Evolutionary conservation across 2,329 filamentous ascomycete genomes (phyloP), one percentile per base, ranked within the genome.

Genomic region (Talaromyces sp.): DNA sequence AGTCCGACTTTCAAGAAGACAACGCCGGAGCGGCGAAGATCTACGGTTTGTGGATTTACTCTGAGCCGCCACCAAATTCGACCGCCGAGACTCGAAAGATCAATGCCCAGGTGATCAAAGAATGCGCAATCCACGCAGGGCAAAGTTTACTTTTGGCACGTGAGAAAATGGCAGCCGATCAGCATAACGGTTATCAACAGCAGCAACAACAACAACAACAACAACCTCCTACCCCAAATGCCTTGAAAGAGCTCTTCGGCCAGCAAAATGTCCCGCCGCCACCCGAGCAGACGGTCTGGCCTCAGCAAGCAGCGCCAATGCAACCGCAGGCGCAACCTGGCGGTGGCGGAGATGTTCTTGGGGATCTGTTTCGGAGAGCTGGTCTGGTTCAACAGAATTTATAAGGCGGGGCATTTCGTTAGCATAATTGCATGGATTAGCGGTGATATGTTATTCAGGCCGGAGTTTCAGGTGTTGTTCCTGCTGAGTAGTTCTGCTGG

Each of bases 11-110:
- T 17, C 15, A 57, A 22, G 32, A 25, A 30, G 60, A 36, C 22
- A 32, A 32, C 22, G 17, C n/a, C 60, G 28, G 58, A 57, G 54
- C 70, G 19, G 60, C 73, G 51, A 70, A 77, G 55, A 82, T 86
- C 60, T 85, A 84, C 70, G 86, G 86, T 7, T 72, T 88, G 13
- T 88, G 85, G 85, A 85, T 88, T 60, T 88, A 85, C 70, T 81
- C 81, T n/a, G 85, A 88, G 67, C 79, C 79, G 1, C 73, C 78
- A n/a, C 80, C 81, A 2, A 81, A 78, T 49, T 84, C 82, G 2
- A 86, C 84, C 3, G 80, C 81, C 15, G 77, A 82, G 51, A 77
- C 76, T 13, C 80, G 82, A 60, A 75, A 76, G 36, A 73, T 84
- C 52, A 82, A 83, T 36, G 83, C 81, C 33, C 74, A 79, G 60